These are phyloP conservation scores for Globisporangium spiculum DNA, from an alignment of 352 stramenopile genomes.

Conservation along the genomic window DNA sequence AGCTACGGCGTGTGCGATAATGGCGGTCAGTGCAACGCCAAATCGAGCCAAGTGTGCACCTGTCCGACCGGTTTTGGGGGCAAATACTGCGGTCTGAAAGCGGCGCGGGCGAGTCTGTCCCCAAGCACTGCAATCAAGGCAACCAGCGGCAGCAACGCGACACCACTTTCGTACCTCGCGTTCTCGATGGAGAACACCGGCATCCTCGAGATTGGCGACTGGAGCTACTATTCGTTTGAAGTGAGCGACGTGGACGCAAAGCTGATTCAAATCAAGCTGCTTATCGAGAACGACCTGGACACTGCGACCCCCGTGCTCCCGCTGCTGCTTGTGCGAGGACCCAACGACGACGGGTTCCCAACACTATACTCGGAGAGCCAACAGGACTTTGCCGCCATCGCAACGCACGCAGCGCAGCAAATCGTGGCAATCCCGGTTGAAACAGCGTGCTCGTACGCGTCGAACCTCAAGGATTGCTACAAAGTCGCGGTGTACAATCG, in stretches of 20 bases:
- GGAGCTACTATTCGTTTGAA: slow-evolving; percentile 69
- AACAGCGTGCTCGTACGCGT: slow-evolving; percentile 36
- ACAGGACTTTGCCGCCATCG: slow-evolving; percentile 51
- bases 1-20: slow-evolving; percentile 43
- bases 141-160: not conserved
- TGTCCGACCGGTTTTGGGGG: slow-evolving; percentile 37
- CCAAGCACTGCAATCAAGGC: not conserved
- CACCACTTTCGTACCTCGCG: slow-evolving; percentile 24
- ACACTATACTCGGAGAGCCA: slow-evolving; percentile 39
- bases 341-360: slow-evolving; percentile 50
- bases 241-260: slow-evolving; percentile 39
- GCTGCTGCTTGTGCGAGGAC: slow-evolving; percentile 53
- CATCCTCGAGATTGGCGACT: slow-evolving; percentile 42
- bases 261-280: slow-evolving; percentile 43
- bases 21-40: slow-evolving; percentile 41
- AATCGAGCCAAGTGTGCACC: slow-evolving; percentile 48
- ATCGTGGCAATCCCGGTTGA: slow-evolving; percentile 42
- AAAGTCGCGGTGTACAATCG: slow-evolving; percentile 74
- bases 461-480: slow-evolving; percentile 48
- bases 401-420: slow-evolving; percentile 24
- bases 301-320: slow-evolving; percentile 42
- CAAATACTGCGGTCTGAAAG: slow-evolving; percentile 42
- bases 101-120: slow-evolving; percentile 19
- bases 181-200: slow-evolving; percentile 24
- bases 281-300: slow-evolving; percentile 43